Percentiles rank a stretch among this genome's conserved stretches.
phyloP scores from a whole-genome alignment of 1,284 basidiomycete species.

The Megacollybia platyphylla region DNA sequence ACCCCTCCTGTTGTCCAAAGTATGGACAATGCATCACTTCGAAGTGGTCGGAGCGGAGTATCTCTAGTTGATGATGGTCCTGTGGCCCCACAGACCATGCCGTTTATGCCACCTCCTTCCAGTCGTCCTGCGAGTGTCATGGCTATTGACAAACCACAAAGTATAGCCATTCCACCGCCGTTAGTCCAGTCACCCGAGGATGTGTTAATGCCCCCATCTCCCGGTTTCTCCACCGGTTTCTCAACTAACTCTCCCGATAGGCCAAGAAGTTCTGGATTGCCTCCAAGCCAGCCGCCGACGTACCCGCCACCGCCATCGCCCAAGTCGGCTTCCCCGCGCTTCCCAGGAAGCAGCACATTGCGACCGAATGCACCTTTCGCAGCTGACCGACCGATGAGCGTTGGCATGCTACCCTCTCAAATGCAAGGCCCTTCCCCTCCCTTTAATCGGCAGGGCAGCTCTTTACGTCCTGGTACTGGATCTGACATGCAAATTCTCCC shows the following conservation, averaged over 20 bases:
- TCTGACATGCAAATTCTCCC: background rate
- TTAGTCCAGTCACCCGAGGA: background rate
- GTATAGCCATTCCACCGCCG: constrained; percentile 4
- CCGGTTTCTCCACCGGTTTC: background rate
- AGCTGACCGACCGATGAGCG: constrained; percentile 9
- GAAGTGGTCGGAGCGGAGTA: background rate
- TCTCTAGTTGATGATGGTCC: background rate
- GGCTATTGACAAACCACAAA: constrained; percentile 6
- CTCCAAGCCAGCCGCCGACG: background rate
- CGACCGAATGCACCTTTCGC: background rate
- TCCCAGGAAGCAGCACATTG: constrained; percentile 2
- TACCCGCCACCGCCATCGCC: background rate
- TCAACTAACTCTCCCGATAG: background rate
- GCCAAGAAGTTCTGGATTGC: background rate
- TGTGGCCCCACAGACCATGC: background rate
- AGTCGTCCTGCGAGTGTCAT: constrained; percentile 1
- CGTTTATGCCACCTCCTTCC: background rate
- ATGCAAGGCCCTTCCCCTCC: background rate
- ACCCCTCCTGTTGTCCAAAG: background rate
- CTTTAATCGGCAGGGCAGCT: background rate
- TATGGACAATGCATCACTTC: background rate
- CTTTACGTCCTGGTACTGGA: background rate
- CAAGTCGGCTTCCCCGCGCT: background rate
- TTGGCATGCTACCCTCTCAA: constrained; percentile 7
- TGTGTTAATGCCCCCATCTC: constrained; percentile 1